Base-by-base conservation (phyloP, 805 yeast genomes). In the Komagataella ulmi region DNA sequence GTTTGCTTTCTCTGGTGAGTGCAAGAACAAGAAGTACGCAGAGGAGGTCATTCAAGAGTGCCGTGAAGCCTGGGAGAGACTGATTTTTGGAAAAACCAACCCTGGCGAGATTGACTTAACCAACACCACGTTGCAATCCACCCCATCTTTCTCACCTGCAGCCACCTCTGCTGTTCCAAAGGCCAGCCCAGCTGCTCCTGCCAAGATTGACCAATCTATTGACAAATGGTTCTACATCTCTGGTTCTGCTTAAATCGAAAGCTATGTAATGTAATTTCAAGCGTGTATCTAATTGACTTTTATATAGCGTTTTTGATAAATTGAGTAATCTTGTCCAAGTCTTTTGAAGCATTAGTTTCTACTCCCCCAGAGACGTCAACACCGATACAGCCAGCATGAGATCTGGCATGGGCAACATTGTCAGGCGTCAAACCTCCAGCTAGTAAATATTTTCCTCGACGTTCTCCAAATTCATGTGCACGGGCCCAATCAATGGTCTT, bases 171-270 rank as follows among this genome's bases (percentile, higher is more conserved):
- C 70, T 53, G 66, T 88, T 54, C 95, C 97, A 60, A 76, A 78
- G 53, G 95, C 87, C 61, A 62, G 79, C 60, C 80, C 85, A 58
- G 69, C 73, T 58, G 78, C 90, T 57, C 89, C 90, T 67, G 97
- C 95, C 57, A 95, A 97, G 71, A 88, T 93, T 69, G 99, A 91
- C 77, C 81, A 86, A 73, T 88, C 97, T 52, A 75, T 91, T 67
- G 98, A 91, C 80, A 91, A 91, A 76, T 91, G 99, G 99, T 91
- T 93, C 80, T 91, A 81, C 82, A 91, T 91, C 66, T 88, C 91
- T 54, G 93, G 91, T 73, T 74, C 80, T 57, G 74, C 75, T 62
- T 73, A 58, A 40, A 24, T 23, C 17, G 43, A 36, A 48, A 40
- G 23, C 24, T 17, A 24, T 17, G 43, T 36, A 19, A 7, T 40